Evolutionary conservation across 306 rosid genomes (phyloP).

Genomic region (Vachellia pachyceras): DNA sequence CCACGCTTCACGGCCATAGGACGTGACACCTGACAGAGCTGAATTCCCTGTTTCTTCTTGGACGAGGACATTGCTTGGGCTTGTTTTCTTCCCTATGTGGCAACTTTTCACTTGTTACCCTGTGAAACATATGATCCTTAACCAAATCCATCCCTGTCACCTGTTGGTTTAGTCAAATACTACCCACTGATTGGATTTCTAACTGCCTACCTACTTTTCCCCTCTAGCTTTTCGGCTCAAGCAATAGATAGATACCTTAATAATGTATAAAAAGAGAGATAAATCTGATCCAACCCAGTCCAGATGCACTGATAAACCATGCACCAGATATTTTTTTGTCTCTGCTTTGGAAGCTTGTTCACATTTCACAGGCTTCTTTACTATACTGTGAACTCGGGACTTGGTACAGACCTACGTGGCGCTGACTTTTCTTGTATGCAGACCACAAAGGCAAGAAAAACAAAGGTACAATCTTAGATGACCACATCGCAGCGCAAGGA

Average conservation of each 20-base stretch:
- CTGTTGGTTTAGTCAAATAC: conserved; percentile 49
- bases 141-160: conserved; percentile 7
- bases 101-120: conserved; percentile 38
- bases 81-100: conserved; percentile 42
- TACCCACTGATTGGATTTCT: conserved; percentile 46
- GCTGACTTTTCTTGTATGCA: background rate
- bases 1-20: conserved; percentile 26
- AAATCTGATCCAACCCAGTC: background rate
- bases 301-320: background rate
- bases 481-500: background rate
- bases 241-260: conserved; percentile 32
- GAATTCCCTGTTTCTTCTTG: conserved; percentile 16
- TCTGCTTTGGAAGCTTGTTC: conserved; percentile 35
- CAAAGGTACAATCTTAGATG: background rate
- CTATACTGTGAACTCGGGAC: background rate
- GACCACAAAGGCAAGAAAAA: background rate
- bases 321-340: conserved; percentile 1
- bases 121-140: conserved; percentile 42
- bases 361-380: conserved; percentile 8
- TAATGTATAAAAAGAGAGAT: background rate
- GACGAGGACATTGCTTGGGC: background rate
- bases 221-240: conserved; percentile 33
- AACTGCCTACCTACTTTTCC: conserved; percentile 18
- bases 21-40: conserved; percentile 35
- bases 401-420: background rate